A percentile compares a stretch with the other conserved stretches of the same genome.
These are phyloP conservation scores for Sanghuangporus weigelae DNA, from an alignment of 1,284 basidiomycete genomes.

Conservation along the genomic window DNA sequence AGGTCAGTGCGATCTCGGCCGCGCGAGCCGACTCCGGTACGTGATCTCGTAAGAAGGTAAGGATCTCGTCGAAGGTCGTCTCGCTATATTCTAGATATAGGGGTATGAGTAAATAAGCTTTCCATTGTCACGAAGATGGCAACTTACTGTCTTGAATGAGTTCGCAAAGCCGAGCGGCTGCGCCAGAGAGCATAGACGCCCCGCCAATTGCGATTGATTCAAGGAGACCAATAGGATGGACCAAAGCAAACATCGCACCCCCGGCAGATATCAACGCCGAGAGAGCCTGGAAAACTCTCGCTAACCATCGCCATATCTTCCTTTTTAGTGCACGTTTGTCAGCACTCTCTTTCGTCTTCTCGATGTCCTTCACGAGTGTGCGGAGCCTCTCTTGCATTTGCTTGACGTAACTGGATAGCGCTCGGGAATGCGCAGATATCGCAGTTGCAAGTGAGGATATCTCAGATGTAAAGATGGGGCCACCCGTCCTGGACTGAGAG, in stretches of 20 bases:
- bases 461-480: conserved; percentile 6
- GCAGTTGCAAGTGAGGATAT: background rate
- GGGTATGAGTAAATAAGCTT: background rate
- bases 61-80: conserved; percentile 14
- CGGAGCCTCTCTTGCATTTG: conserved; percentile 9
- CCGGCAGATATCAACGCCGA: conserved; percentile 8
- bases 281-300: conserved; percentile 6
- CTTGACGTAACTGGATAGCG: conserved; percentile 1
- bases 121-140: background rate
- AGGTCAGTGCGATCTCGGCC: conserved; percentile 10
- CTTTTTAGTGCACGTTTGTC: conserved; percentile 6
- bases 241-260: conserved; percentile 7
- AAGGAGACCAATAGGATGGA: conserved; percentile 10
- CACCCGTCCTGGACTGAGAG: conserved; percentile 2
- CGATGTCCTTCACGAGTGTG: conserved; percentile 5
- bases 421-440: conserved; percentile 1
- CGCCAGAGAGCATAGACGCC: conserved; percentile 7
- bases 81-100: conserved; percentile 4
- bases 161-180: conserved; percentile 10
- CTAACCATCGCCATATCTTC: conserved; percentile 13
- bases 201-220: conserved; percentile 6
- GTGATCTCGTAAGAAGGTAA: conserved; percentile 11
- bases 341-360: conserved; percentile 9
- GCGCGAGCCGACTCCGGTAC: conserved; percentile 13
- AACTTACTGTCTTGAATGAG: conserved; percentile 11